Evolutionary conservation across 1,284 basidiomycete genomes (phyloP).

Genomic region (Rhodotorula mucilaginosa): DNA sequence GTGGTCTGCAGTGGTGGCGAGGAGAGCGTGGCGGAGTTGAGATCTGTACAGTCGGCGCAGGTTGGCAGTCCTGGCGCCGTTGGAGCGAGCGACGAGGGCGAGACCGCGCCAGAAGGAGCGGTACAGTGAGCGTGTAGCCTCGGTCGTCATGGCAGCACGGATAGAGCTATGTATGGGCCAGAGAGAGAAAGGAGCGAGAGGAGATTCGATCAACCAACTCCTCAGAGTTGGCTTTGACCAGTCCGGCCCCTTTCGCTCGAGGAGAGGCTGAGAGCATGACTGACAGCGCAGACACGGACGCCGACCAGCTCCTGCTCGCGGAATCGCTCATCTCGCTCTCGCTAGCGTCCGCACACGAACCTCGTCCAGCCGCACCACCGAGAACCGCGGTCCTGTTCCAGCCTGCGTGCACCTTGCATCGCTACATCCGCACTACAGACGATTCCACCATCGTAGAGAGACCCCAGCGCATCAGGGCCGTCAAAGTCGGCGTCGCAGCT

Average conservation of each 20-base stretch:
- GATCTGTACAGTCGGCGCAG: slow-evolving; percentile 6
- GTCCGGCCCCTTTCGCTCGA: no score
- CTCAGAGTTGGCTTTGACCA: no score
- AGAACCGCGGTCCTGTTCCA: slow-evolving; percentile 30
- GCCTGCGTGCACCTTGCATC: slow-evolving; percentile 55
- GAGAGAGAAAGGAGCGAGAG: background rate
- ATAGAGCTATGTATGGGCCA: background rate
- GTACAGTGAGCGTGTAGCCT: slow-evolving; percentile 6
- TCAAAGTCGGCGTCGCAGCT: slow-evolving; percentile 73
- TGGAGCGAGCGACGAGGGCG: background rate
- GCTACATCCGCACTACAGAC: slow-evolving; percentile 68
- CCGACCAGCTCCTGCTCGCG: background rate
- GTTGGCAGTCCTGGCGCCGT: background rate
- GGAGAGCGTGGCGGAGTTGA: background rate
- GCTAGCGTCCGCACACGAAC: background rate
- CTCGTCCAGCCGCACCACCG: background rate
- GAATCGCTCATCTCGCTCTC: slow-evolving; percentile 6
- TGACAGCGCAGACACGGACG: no score
- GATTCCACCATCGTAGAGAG: slow-evolving; percentile 69
- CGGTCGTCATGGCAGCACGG: no score
- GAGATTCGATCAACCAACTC: background rate
- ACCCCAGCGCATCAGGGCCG: slow-evolving; percentile 81
- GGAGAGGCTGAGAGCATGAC: no score
- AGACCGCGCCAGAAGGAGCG: slow-evolving; percentile 7
- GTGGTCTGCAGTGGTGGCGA: no score